Evolutionary conservation across 2,329 filamentous ascomycete species (phyloP).

Genomic region (Calonectria fujianensis): DNA sequence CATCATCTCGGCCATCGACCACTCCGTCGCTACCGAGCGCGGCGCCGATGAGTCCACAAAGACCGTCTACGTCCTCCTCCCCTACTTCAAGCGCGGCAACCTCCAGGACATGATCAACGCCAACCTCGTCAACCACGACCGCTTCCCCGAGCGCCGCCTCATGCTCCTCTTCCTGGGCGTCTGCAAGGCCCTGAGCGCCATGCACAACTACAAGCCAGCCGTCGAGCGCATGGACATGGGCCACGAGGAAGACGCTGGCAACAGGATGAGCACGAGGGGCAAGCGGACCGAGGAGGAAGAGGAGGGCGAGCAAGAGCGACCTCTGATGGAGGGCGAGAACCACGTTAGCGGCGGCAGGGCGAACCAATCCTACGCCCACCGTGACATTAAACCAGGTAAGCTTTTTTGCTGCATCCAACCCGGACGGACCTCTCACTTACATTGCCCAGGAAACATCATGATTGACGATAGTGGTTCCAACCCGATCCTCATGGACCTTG

Average conservation of each 20-base stretch:
- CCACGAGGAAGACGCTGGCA: conserved; percentile 60
- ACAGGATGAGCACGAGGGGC: conserved; percentile 59
- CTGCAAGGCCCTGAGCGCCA: conserved; percentile 88
- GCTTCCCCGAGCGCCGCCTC: conserved; percentile 89
- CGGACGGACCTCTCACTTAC: conserved; percentile 22
- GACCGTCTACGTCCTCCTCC: conserved; percentile 96
- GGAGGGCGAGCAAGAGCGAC: conserved; percentile 85
- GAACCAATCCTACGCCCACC: conserved; percentile 89
- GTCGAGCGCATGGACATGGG: conserved; percentile 74
- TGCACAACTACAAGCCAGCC: conserved; percentile 86
- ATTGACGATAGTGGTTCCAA: conserved; percentile 92
- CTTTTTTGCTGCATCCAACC: conserved; percentile 19
- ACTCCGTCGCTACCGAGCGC: conserved; percentile 85
- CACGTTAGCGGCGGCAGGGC: conserved; percentile 76
- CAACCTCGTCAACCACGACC: conserved; percentile 95
- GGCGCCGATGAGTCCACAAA: conserved; percentile 80
- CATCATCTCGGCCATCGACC: conserved; percentile 91
- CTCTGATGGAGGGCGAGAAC: conserved; percentile 87
- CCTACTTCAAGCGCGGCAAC: conserved; percentile 96
- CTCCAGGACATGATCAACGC: conserved; percentile 99
- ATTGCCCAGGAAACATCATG: conserved; percentile 90
- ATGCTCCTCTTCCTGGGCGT: conserved; percentile 96
- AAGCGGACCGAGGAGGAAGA: conserved; percentile 78
- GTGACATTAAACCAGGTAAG: conserved; percentile 97
- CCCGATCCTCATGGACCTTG: conserved; percentile 98